Percentiles rank a stretch among this genome's conserved stretches.
These are phyloP conservation scores for Pyrenophora graminea DNA, from an alignment of 2,329 filamentous ascomycete genomes.

Conservation along the genomic window DNA sequence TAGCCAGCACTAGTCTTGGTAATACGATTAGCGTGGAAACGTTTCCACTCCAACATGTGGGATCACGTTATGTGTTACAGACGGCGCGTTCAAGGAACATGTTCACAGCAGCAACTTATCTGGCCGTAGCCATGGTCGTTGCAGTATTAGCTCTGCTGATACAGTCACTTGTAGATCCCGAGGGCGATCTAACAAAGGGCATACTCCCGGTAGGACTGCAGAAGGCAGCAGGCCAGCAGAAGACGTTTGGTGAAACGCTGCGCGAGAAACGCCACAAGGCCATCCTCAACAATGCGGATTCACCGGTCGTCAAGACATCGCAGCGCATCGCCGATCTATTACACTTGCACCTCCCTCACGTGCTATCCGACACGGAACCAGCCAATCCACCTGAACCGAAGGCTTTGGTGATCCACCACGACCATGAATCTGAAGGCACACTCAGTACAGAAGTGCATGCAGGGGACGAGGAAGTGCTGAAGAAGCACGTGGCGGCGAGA, in stretches of 20 bases:
- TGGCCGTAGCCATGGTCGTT: slow-evolving; percentile 63
- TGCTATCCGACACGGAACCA: slow-evolving; percentile 10
- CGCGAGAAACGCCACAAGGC: slow-evolving; percentile 33
- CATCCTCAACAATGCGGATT: slow-evolving; percentile 31
- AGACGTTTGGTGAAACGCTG: slow-evolving; percentile 35
- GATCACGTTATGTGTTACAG: slow-evolving; percentile 70
- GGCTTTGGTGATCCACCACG: slow-evolving; percentile 50
- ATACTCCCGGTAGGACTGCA: slow-evolving; percentile 60
- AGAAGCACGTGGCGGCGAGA: slow-evolving; percentile 55
- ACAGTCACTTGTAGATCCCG: slow-evolving; percentile 61
- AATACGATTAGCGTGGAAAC: slow-evolving; percentile 81
- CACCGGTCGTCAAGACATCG: slow-evolving; percentile 30
- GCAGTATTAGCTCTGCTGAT: slow-evolving; percentile 67
- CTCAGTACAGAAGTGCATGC: slow-evolving; percentile 49
- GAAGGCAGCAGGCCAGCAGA: slow-evolving; percentile 36
- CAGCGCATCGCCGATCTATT: slow-evolving; percentile 43
- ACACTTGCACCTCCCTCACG: slow-evolving; percentile 29
- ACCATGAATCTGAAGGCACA: slow-evolving; percentile 42
- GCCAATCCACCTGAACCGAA: slow-evolving; percentile 28
- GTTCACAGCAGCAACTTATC: slow-evolving; percentile 58
- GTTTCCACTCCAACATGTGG: slow-evolving; percentile 65
- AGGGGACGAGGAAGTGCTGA: slow-evolving; percentile 37
- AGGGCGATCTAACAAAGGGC: slow-evolving; percentile 49
- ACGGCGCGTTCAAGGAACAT: slow-evolving; percentile 56
- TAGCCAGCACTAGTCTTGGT: slow-evolving; percentile 80